Evolutionary conservation across 176 grass and related monocot genomes (phyloP).

Genomic region (Aegilops tauschii): DNA sequence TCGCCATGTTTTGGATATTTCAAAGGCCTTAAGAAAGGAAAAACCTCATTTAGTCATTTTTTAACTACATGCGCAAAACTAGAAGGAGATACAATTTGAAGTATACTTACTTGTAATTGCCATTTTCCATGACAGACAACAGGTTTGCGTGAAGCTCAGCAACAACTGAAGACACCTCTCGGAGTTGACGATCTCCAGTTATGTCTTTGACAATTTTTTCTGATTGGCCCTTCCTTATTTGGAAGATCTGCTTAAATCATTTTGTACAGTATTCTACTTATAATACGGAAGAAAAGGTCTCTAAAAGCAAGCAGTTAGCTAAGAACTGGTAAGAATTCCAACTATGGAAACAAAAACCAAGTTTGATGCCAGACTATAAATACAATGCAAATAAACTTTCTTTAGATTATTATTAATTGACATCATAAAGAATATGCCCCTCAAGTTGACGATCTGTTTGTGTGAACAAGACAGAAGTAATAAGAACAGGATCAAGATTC

Average conservation of each 20-base stretch:
- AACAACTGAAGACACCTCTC: conserved; percentile 45
- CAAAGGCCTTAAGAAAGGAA: conserved; percentile 39
- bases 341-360: neutral
- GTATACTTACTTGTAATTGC: conserved; percentile 48
- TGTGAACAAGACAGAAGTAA: neutral
- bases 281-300: conserved; percentile 14
- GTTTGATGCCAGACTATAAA: neutral
- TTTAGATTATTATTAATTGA: neutral
- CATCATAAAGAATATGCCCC: neutral
- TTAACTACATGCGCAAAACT: conserved; percentile 12
- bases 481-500: neutral
- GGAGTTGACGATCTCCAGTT: conserved; percentile 42
- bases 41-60: conserved; percentile 20
- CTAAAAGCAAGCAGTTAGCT: neutral
- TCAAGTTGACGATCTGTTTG: neutral
- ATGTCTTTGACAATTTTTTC: conserved; percentile 73
- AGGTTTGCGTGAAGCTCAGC: conserved; percentile 68
- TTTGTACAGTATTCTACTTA: conserved; percentile 10
- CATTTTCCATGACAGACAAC: conserved; percentile 60
- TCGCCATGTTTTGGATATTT: conserved; percentile 46
- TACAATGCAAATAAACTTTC: neutral
- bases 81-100: neutral
- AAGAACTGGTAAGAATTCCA: neutral
- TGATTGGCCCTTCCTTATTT: conserved; percentile 64
- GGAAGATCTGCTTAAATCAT: conserved; percentile 50